Conservation (phyloP, 345 rosid genomes). For the Sisymbrium altissimum region DNA sequence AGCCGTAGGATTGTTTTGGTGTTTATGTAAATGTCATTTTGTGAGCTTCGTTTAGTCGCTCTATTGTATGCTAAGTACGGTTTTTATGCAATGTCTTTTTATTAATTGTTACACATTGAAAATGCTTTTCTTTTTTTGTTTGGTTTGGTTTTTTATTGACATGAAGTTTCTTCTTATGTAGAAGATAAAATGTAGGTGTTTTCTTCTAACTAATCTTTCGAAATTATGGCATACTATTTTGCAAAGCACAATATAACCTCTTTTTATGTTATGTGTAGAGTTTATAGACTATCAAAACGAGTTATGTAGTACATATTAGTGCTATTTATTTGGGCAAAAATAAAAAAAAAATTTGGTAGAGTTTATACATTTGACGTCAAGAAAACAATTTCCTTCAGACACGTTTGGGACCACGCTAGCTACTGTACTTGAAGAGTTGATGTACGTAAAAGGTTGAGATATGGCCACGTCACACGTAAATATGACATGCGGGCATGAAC, state of each 20-base stretch:
- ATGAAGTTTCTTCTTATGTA: slow-evolving; percentile 1
- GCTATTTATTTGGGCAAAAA: background rate
- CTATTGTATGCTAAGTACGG: slow-evolving; percentile 20
- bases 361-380: background rate
- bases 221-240: background rate
- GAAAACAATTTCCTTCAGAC: background rate
- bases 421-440: background rate
- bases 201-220: background rate
- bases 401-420: slow-evolving; percentile 4
- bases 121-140: background rate
- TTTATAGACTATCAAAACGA: background rate
- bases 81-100: slow-evolving; percentile 8
- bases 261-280: no score
- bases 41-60: slow-evolving; percentile 4
- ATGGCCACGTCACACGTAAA: slow-evolving; percentile 6
- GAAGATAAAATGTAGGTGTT: background rate
- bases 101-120: background rate
- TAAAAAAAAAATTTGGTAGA: background rate
- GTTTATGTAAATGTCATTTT: slow-evolving; percentile 25
- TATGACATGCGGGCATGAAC: slow-evolving; percentile 17
- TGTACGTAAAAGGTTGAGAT: slow-evolving; percentile 1
- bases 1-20: slow-evolving; percentile 25
- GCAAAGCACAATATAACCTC: no score
- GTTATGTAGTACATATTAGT: background rate
- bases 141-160: background rate